These are phyloP conservation scores for Endocalyx cinctus DNA, from an alignment of 2,329 filamentous ascomycete genomes.

Conservation along the genomic window DNA sequence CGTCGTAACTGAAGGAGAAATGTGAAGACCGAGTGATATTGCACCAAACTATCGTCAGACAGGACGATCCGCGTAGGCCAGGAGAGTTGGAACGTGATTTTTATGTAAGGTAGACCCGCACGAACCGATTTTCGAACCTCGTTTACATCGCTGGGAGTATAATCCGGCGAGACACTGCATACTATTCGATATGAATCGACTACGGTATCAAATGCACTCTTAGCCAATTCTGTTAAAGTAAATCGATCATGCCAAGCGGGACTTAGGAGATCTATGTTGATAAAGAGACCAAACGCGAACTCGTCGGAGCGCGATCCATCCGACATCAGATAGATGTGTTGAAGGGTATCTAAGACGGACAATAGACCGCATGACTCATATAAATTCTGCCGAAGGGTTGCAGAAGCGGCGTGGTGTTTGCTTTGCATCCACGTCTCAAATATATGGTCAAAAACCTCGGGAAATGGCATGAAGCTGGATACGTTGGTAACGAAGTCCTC, in stretches of 20 bases:
- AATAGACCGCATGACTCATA: constrained; percentile 66
- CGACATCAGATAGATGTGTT: constrained; percentile 70
- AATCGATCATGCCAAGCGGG: constrained; percentile 75
- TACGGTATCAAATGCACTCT: constrained; percentile 60
- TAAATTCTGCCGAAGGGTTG: constrained; percentile 60
- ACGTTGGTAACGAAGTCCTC: constrained; percentile 44
- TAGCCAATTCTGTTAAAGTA: constrained; percentile 70
- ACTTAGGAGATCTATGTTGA: constrained; percentile 61
- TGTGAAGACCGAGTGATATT: constrained; percentile 70
- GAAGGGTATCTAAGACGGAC: constrained; percentile 60
- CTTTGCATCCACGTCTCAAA: constrained; percentile 74
- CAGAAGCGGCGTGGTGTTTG: constrained; percentile 67
- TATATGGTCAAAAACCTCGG: constrained; percentile 66
- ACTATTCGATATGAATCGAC: constrained; percentile 60
- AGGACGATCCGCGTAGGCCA: constrained; percentile 71
- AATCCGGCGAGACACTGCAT: constrained; percentile 45
- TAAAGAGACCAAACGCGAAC: constrained; percentile 68
- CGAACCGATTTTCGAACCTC: constrained; percentile 54
- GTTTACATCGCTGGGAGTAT: constrained; percentile 36
- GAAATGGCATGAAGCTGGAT: constrained; percentile 59
- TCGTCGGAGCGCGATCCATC: constrained; percentile 64
- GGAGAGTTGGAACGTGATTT: constrained; percentile 62
- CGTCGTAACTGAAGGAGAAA: constrained; percentile 75
- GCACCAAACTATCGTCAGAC: constrained; percentile 54
- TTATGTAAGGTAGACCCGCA: constrained; percentile 57